A percentile compares a stretch with the other conserved stretches of the same genome.
phyloP scores from a whole-genome alignment of 148 eudicot species.

The Arctostaphylos glauca region DNA sequence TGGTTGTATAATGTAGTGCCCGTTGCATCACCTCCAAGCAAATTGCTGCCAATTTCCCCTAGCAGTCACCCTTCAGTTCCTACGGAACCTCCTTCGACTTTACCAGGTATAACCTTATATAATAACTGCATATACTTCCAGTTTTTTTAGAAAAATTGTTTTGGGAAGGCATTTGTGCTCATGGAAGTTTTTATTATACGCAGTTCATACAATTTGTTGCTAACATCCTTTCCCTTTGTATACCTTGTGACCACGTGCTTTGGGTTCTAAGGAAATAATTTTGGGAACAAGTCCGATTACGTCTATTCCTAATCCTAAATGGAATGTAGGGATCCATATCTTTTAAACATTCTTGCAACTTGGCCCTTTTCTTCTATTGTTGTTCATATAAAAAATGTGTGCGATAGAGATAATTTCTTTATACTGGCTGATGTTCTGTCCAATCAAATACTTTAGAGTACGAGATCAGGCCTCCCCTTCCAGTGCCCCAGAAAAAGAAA shows the following conservation, averaged over 20 bases:
- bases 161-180: conserved; percentile 4
- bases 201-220: background rate
- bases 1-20: conserved; percentile 18
- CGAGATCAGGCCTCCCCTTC: background rate
- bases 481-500: background rate
- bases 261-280: background rate
- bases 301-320: no score
- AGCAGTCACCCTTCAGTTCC: conserved; percentile 18
- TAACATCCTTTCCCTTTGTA: background rate
- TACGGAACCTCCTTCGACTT: conserved; percentile 31
- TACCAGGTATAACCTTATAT: conserved; percentile 24
- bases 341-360: background rate
- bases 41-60: conserved; percentile 25
- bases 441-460: background rate
- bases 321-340: no score
- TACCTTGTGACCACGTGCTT: background rate
- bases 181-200: background rate
- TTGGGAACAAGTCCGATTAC: background rate
- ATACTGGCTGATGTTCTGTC: background rate
- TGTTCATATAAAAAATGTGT: no score
- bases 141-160: background rate
- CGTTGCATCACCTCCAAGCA: conserved; percentile 27
- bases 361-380: background rate
- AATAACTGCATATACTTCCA: background rate
- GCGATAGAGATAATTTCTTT: background rate